Conservation (phyloP, 129 eudicot genomes). For the Silybum marianum region DNA sequence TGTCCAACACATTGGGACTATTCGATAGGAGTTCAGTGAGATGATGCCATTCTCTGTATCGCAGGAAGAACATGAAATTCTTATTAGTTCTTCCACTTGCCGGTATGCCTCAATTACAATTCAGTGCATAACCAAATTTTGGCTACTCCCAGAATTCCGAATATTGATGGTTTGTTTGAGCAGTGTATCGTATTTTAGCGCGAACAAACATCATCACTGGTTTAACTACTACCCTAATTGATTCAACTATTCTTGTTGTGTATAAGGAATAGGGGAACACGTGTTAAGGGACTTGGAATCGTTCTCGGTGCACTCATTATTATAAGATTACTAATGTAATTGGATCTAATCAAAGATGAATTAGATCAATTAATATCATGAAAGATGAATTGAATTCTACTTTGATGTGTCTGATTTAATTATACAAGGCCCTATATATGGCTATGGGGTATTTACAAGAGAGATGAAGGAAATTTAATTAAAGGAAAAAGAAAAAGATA, state of each 20-base stretch:
- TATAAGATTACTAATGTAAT: background rate
- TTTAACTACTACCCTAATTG: too few relatives aligned
- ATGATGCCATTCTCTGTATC: background rate
- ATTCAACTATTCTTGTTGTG: too few relatives aligned
- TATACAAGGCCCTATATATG: background rate
- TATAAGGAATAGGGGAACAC: too few relatives aligned
- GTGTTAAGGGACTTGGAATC: too few relatives aligned
- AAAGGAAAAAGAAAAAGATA: background rate
- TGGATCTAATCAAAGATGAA: background rate
- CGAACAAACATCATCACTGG: background rate
- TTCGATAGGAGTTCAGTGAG: too few relatives aligned
- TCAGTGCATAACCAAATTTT: background rate
- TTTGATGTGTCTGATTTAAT: background rate
- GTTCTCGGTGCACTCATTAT: background rate
- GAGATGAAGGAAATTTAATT: background rate
- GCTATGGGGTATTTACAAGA: too few relatives aligned
- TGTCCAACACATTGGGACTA: background rate
- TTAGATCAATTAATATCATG: background rate
- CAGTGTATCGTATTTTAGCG: background rate
- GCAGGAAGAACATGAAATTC: background rate
- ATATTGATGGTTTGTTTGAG: background rate
- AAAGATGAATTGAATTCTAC: background rate
- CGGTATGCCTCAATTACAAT: background rate
- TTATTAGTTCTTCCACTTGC: too few relatives aligned
- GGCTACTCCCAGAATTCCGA: background rate